Evolutionary conservation across 495 filamentous ascomycete genomes (phyloP).

Genomic region (Tirmania nivea): DNA sequence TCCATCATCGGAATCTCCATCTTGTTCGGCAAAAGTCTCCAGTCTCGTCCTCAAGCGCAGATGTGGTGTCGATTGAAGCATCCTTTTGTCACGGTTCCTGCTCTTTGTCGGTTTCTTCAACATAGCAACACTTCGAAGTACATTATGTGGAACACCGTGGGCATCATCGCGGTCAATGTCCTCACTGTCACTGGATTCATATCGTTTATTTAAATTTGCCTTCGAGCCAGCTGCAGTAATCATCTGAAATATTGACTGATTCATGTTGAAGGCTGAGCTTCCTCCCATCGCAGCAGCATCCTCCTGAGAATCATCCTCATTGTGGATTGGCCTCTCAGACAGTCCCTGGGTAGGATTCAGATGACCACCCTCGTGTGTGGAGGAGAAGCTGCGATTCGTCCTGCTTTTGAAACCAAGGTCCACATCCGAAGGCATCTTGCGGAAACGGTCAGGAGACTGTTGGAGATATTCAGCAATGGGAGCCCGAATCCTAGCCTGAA

Average conservation of each 20-base stretch:
- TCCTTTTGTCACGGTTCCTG: constrained; percentile 1
- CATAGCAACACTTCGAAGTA: neutral
- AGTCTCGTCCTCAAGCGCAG: constrained; percentile 1
- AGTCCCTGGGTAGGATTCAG: no score
- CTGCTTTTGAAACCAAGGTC: neutral
- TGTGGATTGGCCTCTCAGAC: neutral
- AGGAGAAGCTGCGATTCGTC: constrained; percentile 23
- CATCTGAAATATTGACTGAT: constrained; percentile 85
- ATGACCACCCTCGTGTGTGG: no score
- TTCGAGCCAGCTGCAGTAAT: constrained; percentile 75
- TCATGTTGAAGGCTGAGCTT: constrained; percentile 36
- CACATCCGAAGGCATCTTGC: no score
- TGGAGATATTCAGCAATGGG: no score
- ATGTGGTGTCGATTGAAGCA: constrained; percentile 16
- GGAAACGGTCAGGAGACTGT: no score
- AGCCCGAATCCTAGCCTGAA: no score
- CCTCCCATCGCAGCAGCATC: constrained; percentile 10
- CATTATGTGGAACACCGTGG: neutral
- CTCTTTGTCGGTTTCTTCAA: neutral
- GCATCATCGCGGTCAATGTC: constrained; percentile 40
- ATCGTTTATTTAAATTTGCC: constrained; percentile 56
- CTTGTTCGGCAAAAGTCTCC: neutral
- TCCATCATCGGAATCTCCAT: constrained; percentile 14
- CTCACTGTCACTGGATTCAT: constrained; percentile 35
- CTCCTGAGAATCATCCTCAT: constrained; percentile 9